Base-by-base conservation (phyloP, 768 basidiomycete species). In the Filobasidium wieringae region DNA sequence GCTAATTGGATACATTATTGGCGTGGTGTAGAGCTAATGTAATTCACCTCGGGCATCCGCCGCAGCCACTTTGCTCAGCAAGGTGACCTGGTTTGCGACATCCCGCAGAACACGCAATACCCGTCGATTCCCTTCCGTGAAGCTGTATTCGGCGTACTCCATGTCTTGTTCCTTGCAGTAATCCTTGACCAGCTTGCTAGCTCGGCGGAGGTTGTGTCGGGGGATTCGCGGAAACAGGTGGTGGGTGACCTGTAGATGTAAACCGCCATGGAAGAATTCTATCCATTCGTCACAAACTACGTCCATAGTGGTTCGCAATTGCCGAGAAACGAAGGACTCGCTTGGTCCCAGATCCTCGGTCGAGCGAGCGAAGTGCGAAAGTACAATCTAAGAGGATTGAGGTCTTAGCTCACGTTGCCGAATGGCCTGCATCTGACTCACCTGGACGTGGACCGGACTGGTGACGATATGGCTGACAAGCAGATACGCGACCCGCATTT, bases 281-380 rank as follows among this genome's bases (percentile, higher is more conserved):
- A 96, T 79, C 31, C 82, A 81, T 1, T 84, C 79, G 2, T 83
- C 81, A 74, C 95, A 97, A 60, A 87, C 81, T 39, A 99, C 89
- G 72, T 99, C 95, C 43, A 88, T 86, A 0, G 95, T 97, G n/a
- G 95, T 99, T 49, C 95, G 86, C 66, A 99, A 77, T 72, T 99
- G 95, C 15, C 95, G 84, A 65, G 88, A 85, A 3, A 86, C 81
- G 77, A 96, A 97, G 0, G 89, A 92, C 70, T 99, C 95, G 29
- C 77, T 76, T 0, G 88, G 88, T 12, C 92, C 92, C 19, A 96
- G 78, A 69, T 96, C 93, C 8, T 78, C 85, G 1, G 91, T 92
- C 12, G 93, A 90, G 78, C 91, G 89, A 50, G 88, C 85, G 72
- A 92, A 99, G 77, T 99, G 95, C 7, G 95, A 99, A 27, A 97